A percentile compares a stretch with the other conserved stretches of the same genome.
Conservation (phyloP, 2,329 filamentous ascomycete species). For the Xylariales sp. region DNA sequence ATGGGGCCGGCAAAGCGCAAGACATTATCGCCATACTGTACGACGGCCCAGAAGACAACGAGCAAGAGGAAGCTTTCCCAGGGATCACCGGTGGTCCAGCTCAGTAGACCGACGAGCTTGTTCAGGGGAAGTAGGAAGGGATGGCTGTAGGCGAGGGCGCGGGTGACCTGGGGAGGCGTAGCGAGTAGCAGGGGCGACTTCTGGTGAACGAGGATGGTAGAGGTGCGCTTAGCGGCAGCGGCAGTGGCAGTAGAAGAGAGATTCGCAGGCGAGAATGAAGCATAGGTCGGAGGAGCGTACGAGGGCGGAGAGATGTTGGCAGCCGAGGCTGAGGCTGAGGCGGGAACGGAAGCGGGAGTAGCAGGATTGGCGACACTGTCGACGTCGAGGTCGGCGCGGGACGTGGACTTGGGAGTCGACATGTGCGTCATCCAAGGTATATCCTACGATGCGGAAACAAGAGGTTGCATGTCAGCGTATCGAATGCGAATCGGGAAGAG, state of each 20-base stretch:
- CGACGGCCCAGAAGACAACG: slow-evolving; percentile 83
- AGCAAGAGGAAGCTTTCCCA: slow-evolving; percentile 98
- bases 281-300: slow-evolving; percentile 76
- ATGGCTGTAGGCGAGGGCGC: slow-evolving; percentile 94
- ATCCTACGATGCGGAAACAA: slow-evolving; percentile 50
- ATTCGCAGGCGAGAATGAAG: slow-evolving; percentile 88
- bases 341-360: slow-evolving; percentile 5
- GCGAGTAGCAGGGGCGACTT: slow-evolving; percentile 93
- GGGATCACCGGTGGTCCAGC: slow-evolving; percentile 92
- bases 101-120: slow-evolving; percentile 83
- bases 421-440: slow-evolving; percentile 67
- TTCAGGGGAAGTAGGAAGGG: slow-evolving; percentile 93
- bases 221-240: slow-evolving; percentile 78
- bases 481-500: background rate
- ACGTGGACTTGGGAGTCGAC: slow-evolving; percentile 58
- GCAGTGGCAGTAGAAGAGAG: slow-evolving; percentile 72
- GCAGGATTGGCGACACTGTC: slow-evolving; percentile 51
- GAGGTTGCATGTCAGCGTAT: slow-evolving; percentile 36
- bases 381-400: slow-evolving; percentile 50
- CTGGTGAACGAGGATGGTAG: slow-evolving; percentile 94
- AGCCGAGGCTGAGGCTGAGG: slow-evolving; percentile 30
- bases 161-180: slow-evolving; percentile 93
- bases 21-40: slow-evolving; percentile 87
- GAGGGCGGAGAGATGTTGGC: slow-evolving; percentile 45
- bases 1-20: slow-evolving; percentile 85